Evolutionary conservation across 257 asterid genomes (phyloP), one percentile per base, ranked within the genome.

Genomic region (Solanum pinnatisectum): DNA sequence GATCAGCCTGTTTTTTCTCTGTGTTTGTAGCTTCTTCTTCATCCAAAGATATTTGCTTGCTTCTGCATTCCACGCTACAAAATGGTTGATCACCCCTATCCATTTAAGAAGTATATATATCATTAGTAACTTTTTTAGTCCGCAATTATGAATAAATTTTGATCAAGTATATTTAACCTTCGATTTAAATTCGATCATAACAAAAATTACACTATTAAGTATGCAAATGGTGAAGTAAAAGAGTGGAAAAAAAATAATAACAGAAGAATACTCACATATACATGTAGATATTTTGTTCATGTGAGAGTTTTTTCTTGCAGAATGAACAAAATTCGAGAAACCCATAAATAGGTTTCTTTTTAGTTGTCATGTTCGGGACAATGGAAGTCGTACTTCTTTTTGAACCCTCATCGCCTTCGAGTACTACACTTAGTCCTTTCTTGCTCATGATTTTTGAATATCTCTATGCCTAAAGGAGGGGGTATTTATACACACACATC

Each of bases 21-120:
- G 22, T 6, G 23, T 39, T 40, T 39, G 27, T 40, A n/a, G 59
- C 46, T 89, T 93, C 98, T 86, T 95, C 93, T 89, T 96, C 99
- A 49, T 95, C 99, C 96, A 94, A 94, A 93, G 91, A 91, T 13
- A 96, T 95, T 88, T 96, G 98, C 91, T 94, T 95, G 93, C 89
- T 93, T 84, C 99, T 94, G 92, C 99, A 96, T 90, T 96, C 99
- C 92, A 88, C 93, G 30, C 98, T 95, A 78, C 99, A 96, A 87
- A 94, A 96, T n/a, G 93, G 96, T 63, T 44, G 93, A 88, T 96
- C 98, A 89, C 99, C 99, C 88, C 99, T 96, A 93, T 90, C 67
- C 83, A 12, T 77, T 40, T 14, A 76, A 11, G 56, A 76, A 5
- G 36, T 5, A 74, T 36, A 6, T 40, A 52, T 6, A 52, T 77